Percentiles rank a stretch among this genome's conserved stretches.
phyloP scores from a whole-genome alignment of 2,329 filamentous ascomycete species.

The Paraphoma sp. region DNA sequence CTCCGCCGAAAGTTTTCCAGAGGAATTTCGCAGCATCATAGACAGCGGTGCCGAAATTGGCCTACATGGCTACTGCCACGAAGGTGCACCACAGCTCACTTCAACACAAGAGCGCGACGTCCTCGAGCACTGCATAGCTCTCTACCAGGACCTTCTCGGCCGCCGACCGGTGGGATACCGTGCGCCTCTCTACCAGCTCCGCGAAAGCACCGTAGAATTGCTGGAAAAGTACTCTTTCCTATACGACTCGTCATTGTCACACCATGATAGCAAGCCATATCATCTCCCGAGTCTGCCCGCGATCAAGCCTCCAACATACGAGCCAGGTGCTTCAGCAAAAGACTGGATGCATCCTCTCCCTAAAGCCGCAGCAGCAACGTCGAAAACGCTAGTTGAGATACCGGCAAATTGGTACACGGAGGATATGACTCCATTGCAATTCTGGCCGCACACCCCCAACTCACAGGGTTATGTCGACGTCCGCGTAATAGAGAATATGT shows the following conservation, averaged over 20 bases:
- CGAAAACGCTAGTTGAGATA: conserved; percentile 53
- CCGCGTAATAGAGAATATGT: conserved; percentile 64
- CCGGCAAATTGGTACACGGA: conserved; percentile 61
- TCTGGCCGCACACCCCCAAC: conserved; percentile 56
- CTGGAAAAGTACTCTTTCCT: conserved; percentile 58
- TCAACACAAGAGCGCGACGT: conserved; percentile 59
- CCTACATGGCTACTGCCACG: conserved; percentile 59
- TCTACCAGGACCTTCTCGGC: conserved; percentile 53
- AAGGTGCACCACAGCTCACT: conserved; percentile 55
- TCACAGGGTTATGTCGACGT: conserved; percentile 66
- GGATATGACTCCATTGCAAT: conserved; percentile 59
- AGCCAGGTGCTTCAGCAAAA: conserved; percentile 41
- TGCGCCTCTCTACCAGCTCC: conserved; percentile 60
- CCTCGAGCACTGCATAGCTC: conserved; percentile 55
- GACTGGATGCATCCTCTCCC: conserved; percentile 56
- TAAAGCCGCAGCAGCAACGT: conserved; percentile 24
- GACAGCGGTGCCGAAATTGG: conserved; percentile 62
- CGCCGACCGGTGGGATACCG: conserved; percentile 58
- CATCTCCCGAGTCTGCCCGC: conserved; percentile 52
- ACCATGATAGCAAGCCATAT: conserved; percentile 60
- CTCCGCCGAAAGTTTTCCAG: conserved; percentile 64
- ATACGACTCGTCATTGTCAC: conserved; percentile 59
- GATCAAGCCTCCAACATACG: conserved; percentile 52
- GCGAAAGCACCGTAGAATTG: conserved; percentile 56
- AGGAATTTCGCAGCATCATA: conserved; percentile 58